A percentile compares a stretch with the other conserved stretches of the same genome.
These are phyloP conservation scores for Spinacia oleracea DNA, from an alignment of 179 eudicot species.

Conservation along the genomic window DNA sequence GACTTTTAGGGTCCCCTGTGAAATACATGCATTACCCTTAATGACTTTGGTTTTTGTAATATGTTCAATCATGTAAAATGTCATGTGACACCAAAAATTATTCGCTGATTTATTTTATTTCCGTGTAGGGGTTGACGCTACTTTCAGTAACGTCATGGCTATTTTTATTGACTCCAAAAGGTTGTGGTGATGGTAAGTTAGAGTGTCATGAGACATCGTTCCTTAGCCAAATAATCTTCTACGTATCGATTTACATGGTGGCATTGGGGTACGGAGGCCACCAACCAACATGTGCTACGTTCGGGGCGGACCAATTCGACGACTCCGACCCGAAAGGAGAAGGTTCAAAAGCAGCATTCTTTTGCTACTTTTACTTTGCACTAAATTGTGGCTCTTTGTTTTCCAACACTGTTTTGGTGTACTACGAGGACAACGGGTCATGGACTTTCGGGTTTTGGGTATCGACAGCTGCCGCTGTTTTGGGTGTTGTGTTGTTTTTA, in stretches of 20 bases:
- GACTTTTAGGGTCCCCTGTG: too few species aligned
- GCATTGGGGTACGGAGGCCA: constrained; percentile 58
- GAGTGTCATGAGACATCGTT: constrained; percentile 30
- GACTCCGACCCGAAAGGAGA: constrained; percentile 23
- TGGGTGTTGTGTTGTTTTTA: constrained; percentile 35
- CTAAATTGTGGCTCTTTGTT: constrained; percentile 40
- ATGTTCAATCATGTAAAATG: too few species aligned
- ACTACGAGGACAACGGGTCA: constrained; percentile 43
- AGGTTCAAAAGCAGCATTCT: constrained; percentile 37
- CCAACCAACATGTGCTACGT: constrained; percentile 50
- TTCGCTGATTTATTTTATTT: too few species aligned
- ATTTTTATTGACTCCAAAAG: constrained; percentile 36
- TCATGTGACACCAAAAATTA: too few species aligned
- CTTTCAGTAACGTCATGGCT: constrained; percentile 41
- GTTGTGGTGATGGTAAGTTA: constrained; percentile 42
- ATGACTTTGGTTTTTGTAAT: too few species aligned
- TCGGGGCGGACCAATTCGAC: constrained; percentile 55
- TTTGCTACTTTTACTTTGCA: constrained; percentile 44
- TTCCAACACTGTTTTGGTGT: constrained; percentile 47
- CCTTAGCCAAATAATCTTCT: constrained; percentile 21
- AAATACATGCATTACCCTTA: too few species aligned
- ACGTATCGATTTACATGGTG: constrained; percentile 38
- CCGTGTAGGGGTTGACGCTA: constrained; percentile 43
- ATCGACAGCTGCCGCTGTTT: constrained; percentile 32
- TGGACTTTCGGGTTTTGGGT: constrained; percentile 51